Evolutionary conservation across 495 filamentous ascomycete species (phyloP), one percentile per base, ranked within the genome.

Genomic region (Talaromyces stipitatus): DNA sequence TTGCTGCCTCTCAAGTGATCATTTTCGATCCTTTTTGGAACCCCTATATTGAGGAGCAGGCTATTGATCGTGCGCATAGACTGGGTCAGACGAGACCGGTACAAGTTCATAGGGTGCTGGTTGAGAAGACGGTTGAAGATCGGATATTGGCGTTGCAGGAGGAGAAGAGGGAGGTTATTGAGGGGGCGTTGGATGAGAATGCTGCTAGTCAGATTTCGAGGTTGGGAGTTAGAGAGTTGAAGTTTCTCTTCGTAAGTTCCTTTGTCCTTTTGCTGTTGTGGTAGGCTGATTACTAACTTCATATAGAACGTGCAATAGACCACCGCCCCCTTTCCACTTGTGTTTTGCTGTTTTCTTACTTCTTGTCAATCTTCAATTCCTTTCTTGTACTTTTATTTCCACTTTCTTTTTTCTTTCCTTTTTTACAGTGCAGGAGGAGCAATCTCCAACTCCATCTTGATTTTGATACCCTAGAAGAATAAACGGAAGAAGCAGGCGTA

Each of bases 1-100:
- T 87, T 7, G 84, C 84, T n/a, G 92, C 92, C 0, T 87, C 85
- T 0, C 86, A 90, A 61, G 88, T 97, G 60, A 90, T 97, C 65
- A 87, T 97, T 54, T 82, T 95, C 56, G 92, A 97, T 61, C 92
- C 92, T 0, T 96, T 96, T 74, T 97, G 94, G 90, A 97, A 97
- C 59, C 91, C 92, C 0, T 96, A 87, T 66, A 87, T 95, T 24
- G 92, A 97, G 72, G 89, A 92, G 62, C 92, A 97, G 68, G 92
- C 92, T 1, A 86, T 97, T 55, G 94, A 96, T 69, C 89, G 92
- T 33, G 90, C 92, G 3, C 88, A 97, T 66, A 87, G 92, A 3
- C 90, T 97, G 56, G 92, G 91, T 12, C 92, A 97, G 75, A 75
- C 75, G 59, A 77, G 78, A 0, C 71, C 81, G 12, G 92, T 97